Evolutionary conservation across 306 rosid species (phyloP).

Genomic region (Mucuna pruriens): DNA sequence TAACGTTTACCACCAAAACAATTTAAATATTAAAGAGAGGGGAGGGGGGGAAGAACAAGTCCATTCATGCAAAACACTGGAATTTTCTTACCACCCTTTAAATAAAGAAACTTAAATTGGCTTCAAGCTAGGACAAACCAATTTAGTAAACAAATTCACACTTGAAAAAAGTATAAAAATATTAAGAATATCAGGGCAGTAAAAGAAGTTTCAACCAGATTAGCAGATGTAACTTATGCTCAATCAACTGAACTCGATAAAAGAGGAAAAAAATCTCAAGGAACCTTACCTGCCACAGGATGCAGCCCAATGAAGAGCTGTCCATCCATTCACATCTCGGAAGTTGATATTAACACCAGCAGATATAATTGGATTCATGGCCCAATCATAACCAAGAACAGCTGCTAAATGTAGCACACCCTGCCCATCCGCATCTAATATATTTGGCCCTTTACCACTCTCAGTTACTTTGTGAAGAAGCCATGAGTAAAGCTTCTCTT

Average conservation of each 20-base stretch:
- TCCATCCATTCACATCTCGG: constrained; percentile 89
- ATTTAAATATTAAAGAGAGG: constrained; percentile 9
- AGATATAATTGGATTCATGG: constrained; percentile 66
- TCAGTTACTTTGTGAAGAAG: constrained; percentile 72
- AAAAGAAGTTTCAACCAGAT: constrained; percentile 25
- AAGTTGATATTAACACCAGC: constrained; percentile 86
- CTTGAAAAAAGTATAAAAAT: background rate
- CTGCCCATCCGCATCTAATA: constrained; percentile 73
- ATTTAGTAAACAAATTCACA: constrained; percentile 16
- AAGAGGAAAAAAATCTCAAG: background rate
- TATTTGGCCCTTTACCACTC: constrained; percentile 82
- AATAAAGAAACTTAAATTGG: constrained; percentile 19
- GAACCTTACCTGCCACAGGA: constrained; percentile 75
- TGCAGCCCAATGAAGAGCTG: constrained; percentile 96
- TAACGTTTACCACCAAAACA: constrained; percentile 14
- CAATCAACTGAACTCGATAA: constrained; percentile 5
- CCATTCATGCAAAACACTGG: background rate
- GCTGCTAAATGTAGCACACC: constrained; percentile 83
- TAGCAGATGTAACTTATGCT: constrained; percentile 23
- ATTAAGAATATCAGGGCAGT: background rate
- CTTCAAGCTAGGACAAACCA: constrained; percentile 25
- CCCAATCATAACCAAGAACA: constrained; percentile 89
- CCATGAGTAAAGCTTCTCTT: constrained; percentile 84
- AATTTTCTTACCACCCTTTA: background rate
- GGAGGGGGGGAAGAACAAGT: background rate